Base-by-base conservation (phyloP, 148 eudicot species). In the Rhododendron ovatum region DNA sequence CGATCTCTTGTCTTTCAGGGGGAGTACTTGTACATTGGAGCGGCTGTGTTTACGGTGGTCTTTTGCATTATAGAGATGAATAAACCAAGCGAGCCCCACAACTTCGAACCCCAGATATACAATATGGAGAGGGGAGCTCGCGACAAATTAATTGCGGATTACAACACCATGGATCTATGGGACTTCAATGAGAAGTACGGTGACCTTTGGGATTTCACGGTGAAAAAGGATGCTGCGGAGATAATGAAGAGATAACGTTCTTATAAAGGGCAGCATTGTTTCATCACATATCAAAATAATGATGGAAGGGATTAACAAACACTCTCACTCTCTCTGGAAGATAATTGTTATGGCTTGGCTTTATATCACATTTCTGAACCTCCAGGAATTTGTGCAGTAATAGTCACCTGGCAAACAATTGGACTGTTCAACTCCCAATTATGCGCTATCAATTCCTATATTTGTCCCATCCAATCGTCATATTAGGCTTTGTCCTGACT, bases 141-240 rank as follows among this genome's bases (percentile, higher is more conserved):
- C 3, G 98, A 96, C 89, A 96, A 95, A 90, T 84, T 96, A 85
- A 94, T 96, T n/a, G 76, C 94, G 5, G 98, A 96, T 81, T 96
- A 96, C 89, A 96, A 96, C 89, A 92, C 96, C 81, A 96, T 96
- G 98, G 96, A 95, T 78, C 93, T 96, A 3, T 96, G 98, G 98
- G 98, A 96, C 83, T 96, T 96, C 79, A 95, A 96, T 80, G 98
- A 96, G 89, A 96, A 96, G 83, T 96, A 96, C 33, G 98, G 98
- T n/a, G 98, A 96, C 28, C 89, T 96, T 28, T 96, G 98, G 98
- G 98, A 96, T 90, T 96, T 96, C 84, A 96, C 98, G 6, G 85
- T 96, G 69, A 89, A 86, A 55, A 94, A 90, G 7, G 98, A 94
- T 71, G 33, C 73, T 5, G 73, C 13, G 80, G 95, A 93, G 78